Percentiles rank a stretch among this genome's conserved stretches.
Evolutionary conservation across 371 early-diverging fungal genomes (phyloP).

Genomic region (Mortierella sp.): DNA sequence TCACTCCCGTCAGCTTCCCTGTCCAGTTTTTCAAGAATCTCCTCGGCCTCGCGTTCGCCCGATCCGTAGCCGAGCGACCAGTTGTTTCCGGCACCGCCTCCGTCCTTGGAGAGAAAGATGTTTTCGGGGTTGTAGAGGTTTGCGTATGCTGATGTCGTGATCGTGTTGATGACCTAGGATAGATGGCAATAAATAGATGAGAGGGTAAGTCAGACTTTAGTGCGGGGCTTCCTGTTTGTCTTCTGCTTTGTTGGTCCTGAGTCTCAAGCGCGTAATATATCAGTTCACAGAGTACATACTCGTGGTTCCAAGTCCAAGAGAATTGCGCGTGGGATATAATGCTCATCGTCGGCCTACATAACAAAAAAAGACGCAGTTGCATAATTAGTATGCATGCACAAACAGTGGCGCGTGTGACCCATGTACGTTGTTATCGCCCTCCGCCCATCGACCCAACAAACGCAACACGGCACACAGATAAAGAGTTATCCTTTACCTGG

Average conservation of each 20-base stretch:
- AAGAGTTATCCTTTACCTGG: slow-evolving; percentile 76
- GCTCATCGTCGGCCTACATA: slow-evolving; percentile 90
- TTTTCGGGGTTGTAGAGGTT: slow-evolving; percentile 94
- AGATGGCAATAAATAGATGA: no score
- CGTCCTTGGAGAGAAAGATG: slow-evolving; percentile 89
- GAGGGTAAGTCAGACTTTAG: no score
- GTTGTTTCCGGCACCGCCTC: slow-evolving; percentile 97
- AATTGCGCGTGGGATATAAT: slow-evolving; percentile 94
- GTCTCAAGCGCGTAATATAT: background rate
- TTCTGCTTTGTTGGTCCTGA: background rate
- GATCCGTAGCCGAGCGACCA: slow-evolving; percentile 93
- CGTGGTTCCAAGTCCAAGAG: slow-evolving; percentile 95
- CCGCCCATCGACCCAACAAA: background rate
- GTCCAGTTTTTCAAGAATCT: slow-evolving; percentile 94
- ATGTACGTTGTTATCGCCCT: background rate
- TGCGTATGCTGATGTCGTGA: slow-evolving; percentile 78
- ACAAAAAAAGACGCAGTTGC: background rate
- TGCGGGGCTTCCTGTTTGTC: no score
- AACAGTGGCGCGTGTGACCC: no score
- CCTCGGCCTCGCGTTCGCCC: slow-evolving; percentile 86
- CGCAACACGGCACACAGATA: background rate
- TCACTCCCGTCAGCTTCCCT: slow-evolving; percentile 96
- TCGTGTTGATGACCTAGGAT: slow-evolving; percentile 83
- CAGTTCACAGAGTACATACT: slow-evolving; percentile 62
- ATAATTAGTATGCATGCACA: background rate